phyloP scores from a whole-genome alignment of 2,329 filamentous ascomycete genomes.

The Aspergillus melleus region DNA sequence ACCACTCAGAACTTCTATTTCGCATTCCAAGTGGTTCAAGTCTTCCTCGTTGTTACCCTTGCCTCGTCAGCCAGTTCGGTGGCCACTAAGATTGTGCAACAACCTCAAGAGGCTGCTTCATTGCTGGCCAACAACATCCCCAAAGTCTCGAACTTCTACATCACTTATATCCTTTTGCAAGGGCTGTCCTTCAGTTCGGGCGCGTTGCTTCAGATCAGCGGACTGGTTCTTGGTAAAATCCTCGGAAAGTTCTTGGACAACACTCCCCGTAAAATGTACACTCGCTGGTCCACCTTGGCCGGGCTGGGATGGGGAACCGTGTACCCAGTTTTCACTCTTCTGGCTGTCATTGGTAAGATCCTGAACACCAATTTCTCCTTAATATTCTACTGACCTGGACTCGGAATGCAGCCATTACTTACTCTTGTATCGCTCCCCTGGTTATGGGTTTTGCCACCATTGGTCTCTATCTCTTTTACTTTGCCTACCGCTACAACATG shows the following conservation, averaged over 20 bases:
- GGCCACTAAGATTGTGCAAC: conserved; percentile 59
- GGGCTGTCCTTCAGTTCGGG: conserved; percentile 77
- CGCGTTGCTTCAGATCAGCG: conserved; percentile 70
- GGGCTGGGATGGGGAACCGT: conserved; percentile 81
- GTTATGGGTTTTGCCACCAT: conserved; percentile 79
- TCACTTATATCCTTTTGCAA: conserved; percentile 92
- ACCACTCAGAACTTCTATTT: conserved; percentile 93
- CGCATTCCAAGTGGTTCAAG: conserved; percentile 69
- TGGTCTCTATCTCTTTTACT: conserved; percentile 77
- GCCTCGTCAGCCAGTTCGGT: conserved; percentile 76
- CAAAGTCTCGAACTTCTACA: conserved; percentile 87
- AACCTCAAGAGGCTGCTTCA: conserved; percentile 62
- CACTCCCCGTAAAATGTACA: conserved; percentile 79
- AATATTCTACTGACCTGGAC: background rate
- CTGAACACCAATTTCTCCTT: conserved; percentile 4
- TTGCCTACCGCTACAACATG: conserved; percentile 87
- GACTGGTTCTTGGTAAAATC: conserved; percentile 71
- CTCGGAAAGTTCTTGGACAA: conserved; percentile 73
- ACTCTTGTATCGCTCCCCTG: conserved; percentile 82
- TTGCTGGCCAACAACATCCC: conserved; percentile 75
- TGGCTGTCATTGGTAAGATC: conserved; percentile 72
- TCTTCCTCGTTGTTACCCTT: conserved; percentile 84
- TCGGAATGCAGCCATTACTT: conserved; percentile 66
- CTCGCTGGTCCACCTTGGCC: conserved; percentile 71
- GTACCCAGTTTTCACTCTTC: conserved; percentile 77